Evolutionary conservation across 306 rosid genomes (phyloP), one percentile per base, ranked within the genome.

Genomic region (Lablab purpureus): DNA sequence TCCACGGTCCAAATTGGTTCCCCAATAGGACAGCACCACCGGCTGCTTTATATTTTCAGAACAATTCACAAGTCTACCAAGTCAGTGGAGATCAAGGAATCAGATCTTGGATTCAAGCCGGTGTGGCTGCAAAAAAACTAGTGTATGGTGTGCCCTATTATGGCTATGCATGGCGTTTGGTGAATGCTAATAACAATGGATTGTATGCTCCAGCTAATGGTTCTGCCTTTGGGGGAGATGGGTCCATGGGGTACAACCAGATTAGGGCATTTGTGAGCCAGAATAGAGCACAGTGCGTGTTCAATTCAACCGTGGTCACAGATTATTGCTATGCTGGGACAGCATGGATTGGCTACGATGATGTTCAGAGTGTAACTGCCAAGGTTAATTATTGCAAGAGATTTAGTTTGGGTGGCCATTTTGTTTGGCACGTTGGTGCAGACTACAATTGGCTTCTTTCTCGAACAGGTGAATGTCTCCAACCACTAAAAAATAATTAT

Each of bases 311-410:
- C 2, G 72, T n/a, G 73, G 90, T 86, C 22, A 34, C 85, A 2
- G 56, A 89, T 67, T 89, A 86, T 52, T 81, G 83, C 71, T 46
- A 45, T 25, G 18, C 67, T 15, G 88, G 88, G n/a, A 43, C 78
- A 49, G 54, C 32, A 21, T 86, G 88, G 88, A 68, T 84, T 41
- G 86, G 88, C 19, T 87, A 80, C 15, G 89, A 89, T 78, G 92
- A 87, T 71, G 84, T 81, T 40, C 76, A 77, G 65, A 82, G 52
- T 63, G 13, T 80, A 40, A 9, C 84, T 54, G 54, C 80, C 0
- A 89, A 84, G 75, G 84, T 80, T 54, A 18, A 67, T 46, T 89
- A 80, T 78, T 86, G 83, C 23, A 87, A 78, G 75, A 50, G 23
- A 14, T 82, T 51, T n/a, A 40, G 67, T 67, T 62, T 89, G 82